Conservation (phyloP, 2,329 filamentous ascomycete genomes). For the Immersiporthe knoxdaviesiana region DNA sequence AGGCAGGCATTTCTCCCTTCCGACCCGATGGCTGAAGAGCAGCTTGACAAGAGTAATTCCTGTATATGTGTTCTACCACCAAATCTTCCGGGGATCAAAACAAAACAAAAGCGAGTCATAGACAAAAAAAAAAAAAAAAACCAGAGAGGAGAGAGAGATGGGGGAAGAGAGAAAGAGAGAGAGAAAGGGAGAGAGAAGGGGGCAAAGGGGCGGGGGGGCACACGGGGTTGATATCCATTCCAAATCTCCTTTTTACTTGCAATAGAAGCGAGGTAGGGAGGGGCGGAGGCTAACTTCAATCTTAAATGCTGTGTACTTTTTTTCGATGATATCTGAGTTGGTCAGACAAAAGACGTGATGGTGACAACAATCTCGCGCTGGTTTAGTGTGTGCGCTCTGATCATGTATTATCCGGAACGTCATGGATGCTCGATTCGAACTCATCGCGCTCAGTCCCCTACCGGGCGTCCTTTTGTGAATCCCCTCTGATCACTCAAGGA, state of each 20-base stretch:
- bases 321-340: conserved; percentile 4
- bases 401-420: not conserved
- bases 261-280: conserved; percentile 13
- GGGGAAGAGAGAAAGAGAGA: too few relatives aligned
- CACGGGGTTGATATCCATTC: conserved; percentile 22
- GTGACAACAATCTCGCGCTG: not conserved
- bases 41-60: conserved; percentile 17
- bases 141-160: not conserved
- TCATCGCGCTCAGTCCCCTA: not conserved
- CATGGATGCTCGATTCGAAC: not conserved
- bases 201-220: not conserved
- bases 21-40: conserved; percentile 3
- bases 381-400: not conserved
- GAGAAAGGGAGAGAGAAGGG: conserved; percentile 5
- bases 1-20: not conserved
- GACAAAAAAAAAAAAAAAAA: conserved; percentile 22
- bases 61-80: conserved; percentile 29
- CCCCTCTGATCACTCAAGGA: not conserved
- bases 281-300: conserved; percentile 4
- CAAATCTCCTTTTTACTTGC: conserved; percentile 8
- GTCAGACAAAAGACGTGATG: not conserved
- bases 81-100: conserved; percentile 8
- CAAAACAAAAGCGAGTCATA: conserved; percentile 14
- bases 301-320: conserved; percentile 8
- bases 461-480: too few relatives aligned